Evolutionary conservation across 2,329 filamentous ascomycete species (phyloP), one percentile per base, ranked within the genome.

Genomic region (Trichoderma sp.): DNA sequence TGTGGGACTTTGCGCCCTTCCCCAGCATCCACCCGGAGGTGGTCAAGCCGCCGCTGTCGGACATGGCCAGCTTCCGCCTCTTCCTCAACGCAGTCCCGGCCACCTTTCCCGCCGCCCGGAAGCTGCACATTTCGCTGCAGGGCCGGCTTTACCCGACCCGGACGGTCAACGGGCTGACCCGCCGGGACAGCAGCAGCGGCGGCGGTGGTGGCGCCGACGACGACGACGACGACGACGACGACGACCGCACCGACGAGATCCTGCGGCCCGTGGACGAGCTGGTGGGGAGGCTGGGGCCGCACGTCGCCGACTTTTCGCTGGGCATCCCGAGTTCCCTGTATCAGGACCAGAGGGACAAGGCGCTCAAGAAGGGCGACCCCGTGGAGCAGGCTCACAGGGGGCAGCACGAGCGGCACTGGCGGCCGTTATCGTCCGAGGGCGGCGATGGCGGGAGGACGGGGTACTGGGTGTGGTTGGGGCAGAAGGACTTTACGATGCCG

Each of bases 381-480:
- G 69, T 71, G 26, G 68, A 71, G 41, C 68, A 71, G 30, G 66
- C 61, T 26, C 67, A 63, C 9, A 28, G 64, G 2, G 63, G 64
- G 5, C 64, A 67, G 12, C 41, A 59, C 9, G 72, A 74, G 39
- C 56, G 72, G 24, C 66, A 69, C 54, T 74, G 71, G 71, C 63
- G 71, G 19, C 63, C 63, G 14, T 30, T 73, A 24, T 34, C 30
- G 28, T 34, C 30, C 9, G 21, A 52, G 1, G 65, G 48, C 21
- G 64, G 30, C n/a, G 64, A 67, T 4, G 61, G 67, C 14, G 55
- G 34, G 34, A 39, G 34, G 34, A 39, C 48, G 1, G 72, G 72
- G 5, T 74, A 74, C 34, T 74, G 72, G 71, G 59, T 74, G 7
- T 69, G 67, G 9, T n/a, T 73, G 14, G 72, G 72, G 1, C 66